Percentiles rank a stretch among this genome's conserved stretches.
Evolutionary conservation across 495 filamentous ascomycete genomes (phyloP).

Genomic region (Tuber indicum): DNA sequence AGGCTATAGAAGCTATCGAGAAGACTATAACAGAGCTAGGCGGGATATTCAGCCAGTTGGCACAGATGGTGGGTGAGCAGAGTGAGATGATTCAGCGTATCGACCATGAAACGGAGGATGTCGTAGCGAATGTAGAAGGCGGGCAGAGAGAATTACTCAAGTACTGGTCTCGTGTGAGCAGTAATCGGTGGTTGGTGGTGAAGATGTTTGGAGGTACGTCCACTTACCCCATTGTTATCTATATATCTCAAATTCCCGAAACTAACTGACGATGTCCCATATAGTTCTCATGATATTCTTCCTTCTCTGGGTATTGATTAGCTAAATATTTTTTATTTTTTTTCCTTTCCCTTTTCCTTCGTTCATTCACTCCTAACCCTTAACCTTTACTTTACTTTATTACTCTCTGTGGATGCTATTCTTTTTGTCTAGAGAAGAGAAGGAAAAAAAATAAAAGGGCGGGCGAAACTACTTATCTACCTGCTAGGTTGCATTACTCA

Average conservation of each 20-base stretch:
- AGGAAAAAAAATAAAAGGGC: background rate
- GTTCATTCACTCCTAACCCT: background rate
- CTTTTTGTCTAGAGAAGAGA: constrained; percentile 2
- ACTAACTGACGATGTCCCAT: background rate
- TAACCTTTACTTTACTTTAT: constrained; percentile 4
- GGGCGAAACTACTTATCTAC: background rate
- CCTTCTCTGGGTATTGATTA: constrained; percentile 47
- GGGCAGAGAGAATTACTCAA: constrained; percentile 92
- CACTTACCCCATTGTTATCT: background rate
- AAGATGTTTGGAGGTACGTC: constrained; percentile 88
- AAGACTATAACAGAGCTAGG: constrained; percentile 89
- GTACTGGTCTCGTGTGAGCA: constrained; percentile 88
- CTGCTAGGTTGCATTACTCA: background rate
- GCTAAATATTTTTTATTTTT: constrained; percentile 10
- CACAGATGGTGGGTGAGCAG: constrained; percentile 94
- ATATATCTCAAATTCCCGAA: constrained; percentile 9
- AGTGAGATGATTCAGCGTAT: constrained; percentile 89
- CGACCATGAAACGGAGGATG: constrained; percentile 91
- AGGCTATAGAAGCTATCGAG: constrained; percentile 96
- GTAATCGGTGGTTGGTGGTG: constrained; percentile 92
- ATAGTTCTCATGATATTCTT: constrained; percentile 53
- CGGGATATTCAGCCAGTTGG: constrained; percentile 93
- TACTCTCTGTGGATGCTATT: background rate
- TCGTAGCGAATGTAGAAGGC: constrained; percentile 94
- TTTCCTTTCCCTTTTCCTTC: background rate